These are phyloP conservation scores for Trichomonas tenax DNA, from an alignment of 208 protist species.

Conservation along the genomic window DNA sequence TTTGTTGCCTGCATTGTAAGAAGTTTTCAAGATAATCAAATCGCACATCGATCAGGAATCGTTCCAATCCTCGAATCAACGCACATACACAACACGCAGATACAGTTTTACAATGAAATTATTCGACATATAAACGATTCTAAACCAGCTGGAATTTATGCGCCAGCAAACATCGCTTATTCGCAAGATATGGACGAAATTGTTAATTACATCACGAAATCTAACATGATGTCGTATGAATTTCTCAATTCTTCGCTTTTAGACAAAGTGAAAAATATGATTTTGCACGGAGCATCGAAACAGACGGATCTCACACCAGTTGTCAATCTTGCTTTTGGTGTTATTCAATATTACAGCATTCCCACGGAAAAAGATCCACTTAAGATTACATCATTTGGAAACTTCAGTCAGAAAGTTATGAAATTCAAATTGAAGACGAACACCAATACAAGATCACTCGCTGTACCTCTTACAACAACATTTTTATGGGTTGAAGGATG, in stretches of 20 bases:
- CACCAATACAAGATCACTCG: background rate
- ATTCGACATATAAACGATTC: background rate
- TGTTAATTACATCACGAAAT: background rate
- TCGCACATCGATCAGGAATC: background rate
- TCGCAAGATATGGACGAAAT: background rate
- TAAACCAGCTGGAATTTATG: background rate
- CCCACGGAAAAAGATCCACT: background rate
- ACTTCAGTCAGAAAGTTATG: background rate
- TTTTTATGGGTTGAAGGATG: background rate
- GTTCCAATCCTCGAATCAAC: background rate
- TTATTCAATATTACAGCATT: background rate
- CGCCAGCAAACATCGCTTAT: background rate
- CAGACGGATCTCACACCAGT: background rate
- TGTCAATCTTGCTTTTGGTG: background rate
- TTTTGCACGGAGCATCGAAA: background rate
- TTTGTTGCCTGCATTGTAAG: background rate
- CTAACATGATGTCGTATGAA: background rate
- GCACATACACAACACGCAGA: background rate
- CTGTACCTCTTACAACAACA: background rate
- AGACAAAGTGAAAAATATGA: background rate
- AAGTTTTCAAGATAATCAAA: background rate
- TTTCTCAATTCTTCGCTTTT: background rate
- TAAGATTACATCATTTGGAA: background rate
- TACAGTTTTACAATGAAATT: background rate
- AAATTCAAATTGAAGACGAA: background rate